These are phyloP conservation scores for Hepatocystis sp. DNA, from an alignment of 169 alveolate species.

Conservation along the genomic window DNA sequence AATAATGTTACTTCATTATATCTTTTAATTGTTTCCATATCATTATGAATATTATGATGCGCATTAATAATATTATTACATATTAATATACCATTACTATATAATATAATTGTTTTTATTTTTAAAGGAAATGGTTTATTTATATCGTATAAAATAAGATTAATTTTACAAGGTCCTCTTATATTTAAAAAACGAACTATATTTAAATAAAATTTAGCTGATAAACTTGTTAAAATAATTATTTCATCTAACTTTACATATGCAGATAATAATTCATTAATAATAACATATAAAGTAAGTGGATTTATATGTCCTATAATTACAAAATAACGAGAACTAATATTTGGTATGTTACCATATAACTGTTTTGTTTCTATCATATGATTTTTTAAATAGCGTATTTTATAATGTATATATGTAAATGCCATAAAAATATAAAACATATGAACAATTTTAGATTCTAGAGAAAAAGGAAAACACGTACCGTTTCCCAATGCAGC, in stretches of 20 bases:
- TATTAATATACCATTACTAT: constrained; percentile 58
- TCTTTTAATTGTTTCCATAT: constrained; percentile 72
- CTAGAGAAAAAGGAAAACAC: constrained; percentile 45
- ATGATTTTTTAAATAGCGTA: constrained; percentile 56
- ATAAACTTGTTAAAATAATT: constrained; percentile 62
- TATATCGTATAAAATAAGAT: constrained; percentile 51
- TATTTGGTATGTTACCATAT: constrained; percentile 66
- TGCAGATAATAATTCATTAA: constrained; percentile 41
- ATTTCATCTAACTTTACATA: constrained; percentile 58
- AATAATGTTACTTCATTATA: constrained; percentile 54
- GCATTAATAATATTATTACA: constrained; percentile 67
- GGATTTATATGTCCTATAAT: constrained; percentile 74
- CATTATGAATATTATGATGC: constrained; percentile 66
- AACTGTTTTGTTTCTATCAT: constrained; percentile 54
- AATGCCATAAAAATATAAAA: constrained; percentile 66
- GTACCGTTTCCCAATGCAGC: constrained; percentile 75
- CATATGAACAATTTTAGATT: constrained; percentile 21
- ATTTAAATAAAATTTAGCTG: constrained; percentile 59
- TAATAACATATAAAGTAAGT: constrained; percentile 28
- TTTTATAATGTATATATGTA: constrained; percentile 73
- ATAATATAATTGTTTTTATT: constrained; percentile 48
- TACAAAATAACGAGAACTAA: constrained; percentile 54
- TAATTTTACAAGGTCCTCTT: constrained; percentile 35
- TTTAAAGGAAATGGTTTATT: constrained; percentile 64
- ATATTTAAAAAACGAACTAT: constrained; percentile 33